A percentile compares a stretch with the other conserved stretches of the same genome.
phyloP scores from a whole-genome alignment of 2,329 filamentous ascomycete genomes.

The Paecilomyces dactylethromorphus region DNA sequence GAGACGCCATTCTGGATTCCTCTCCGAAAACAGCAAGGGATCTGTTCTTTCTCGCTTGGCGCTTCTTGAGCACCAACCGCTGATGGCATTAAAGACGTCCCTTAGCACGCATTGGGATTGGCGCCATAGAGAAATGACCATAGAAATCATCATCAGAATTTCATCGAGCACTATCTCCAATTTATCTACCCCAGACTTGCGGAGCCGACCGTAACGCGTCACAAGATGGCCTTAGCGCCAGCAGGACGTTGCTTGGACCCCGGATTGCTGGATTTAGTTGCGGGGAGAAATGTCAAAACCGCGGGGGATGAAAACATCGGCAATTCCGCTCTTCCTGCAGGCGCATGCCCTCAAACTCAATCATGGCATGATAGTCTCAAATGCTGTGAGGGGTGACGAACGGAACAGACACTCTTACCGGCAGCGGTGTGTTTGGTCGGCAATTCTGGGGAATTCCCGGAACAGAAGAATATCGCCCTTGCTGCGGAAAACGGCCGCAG shows the following conservation, averaged over 20 bases:
- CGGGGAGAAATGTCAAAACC: not conserved
- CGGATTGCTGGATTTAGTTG: not conserved
- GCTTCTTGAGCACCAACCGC: not conserved
- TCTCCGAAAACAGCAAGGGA: not conserved
- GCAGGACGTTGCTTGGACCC: not conserved
- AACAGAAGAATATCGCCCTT: too few relatives aligned
- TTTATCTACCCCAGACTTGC: not conserved
- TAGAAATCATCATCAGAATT: conserved; percentile 25
- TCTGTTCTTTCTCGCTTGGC: not conserved
- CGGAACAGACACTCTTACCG: not conserved
- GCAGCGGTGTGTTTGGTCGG: not conserved
- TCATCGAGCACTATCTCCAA: conserved; percentile 20
- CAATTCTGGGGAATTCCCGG: not conserved
- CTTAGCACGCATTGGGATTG: not conserved
- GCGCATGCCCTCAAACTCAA: not conserved
- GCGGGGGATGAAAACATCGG: not conserved
- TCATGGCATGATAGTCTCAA: not conserved
- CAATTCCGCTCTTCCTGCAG: not conserved
- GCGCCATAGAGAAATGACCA: not conserved
- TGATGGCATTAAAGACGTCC: not conserved
- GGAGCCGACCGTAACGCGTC: not conserved
- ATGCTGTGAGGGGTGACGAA: not conserved
- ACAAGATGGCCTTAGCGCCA: not conserved
- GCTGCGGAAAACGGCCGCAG: too few relatives aligned
- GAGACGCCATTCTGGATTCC: not conserved